Evolutionary conservation across 2,329 filamentous ascomycete genomes (phyloP), one percentile per base, ranked within the genome.

Genomic region (Beauveria sp.): DNA sequence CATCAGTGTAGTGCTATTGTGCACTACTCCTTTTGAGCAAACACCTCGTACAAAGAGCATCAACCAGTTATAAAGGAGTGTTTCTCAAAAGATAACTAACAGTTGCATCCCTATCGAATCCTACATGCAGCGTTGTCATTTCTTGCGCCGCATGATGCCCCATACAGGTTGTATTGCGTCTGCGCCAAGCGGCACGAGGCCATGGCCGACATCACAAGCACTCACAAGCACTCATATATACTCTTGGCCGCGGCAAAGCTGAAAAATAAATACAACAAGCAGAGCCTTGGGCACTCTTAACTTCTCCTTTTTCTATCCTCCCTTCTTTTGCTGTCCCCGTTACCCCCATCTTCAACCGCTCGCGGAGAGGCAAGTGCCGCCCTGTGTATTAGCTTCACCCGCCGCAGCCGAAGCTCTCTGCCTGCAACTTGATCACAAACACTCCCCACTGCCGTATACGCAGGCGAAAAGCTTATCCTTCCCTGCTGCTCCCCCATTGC

Each of bases 151-250:
- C 46, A 59, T 59, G 56, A 51, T 38, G 38, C 20, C 18, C n/a
- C 48, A 26, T 22, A 20, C 46, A 59, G 34, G 56, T 51, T 24
- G 56, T 40, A 59, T 42, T 59, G 56, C 56, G 26, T 51, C 56
- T 59, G 28, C 55, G 56, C 56, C 56, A 59, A 59, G 46, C 34
- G 24, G 56, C 56, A 59, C 56, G 56, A 51, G 56, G 48, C 46
- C 56, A 31, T 51, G 34, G 24, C 5, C n/a, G 46, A 43, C 16
- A 59, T 58, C 43, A 58, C 55, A 40, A 57, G 55, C 43, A 40
- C 45, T 31, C 55, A 49, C 43, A 16, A 9, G 14, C 38, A 26
- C 20, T 50, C 22, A 38, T 38, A 38, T 38, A 38, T 38, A 38
- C 34, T 38, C 38, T 45, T 28, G n/a, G 45, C 18, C 26, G 14